phyloP scores from a whole-genome alignment of 1,139 yeast genomes.

The Nakaseomyces glabratus region DNA sequence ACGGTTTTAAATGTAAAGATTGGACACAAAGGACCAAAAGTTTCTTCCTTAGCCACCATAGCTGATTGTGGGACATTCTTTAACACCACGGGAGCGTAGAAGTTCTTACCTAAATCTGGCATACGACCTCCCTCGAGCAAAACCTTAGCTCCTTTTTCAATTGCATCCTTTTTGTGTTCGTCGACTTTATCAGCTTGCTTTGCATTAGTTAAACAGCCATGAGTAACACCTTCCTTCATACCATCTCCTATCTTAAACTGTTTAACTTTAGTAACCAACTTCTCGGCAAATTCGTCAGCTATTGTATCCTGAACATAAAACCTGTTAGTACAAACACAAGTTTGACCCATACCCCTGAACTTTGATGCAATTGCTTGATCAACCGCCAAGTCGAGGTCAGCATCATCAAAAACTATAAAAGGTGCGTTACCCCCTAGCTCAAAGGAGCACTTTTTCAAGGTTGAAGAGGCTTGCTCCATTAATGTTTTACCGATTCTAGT shows the following conservation, averaged over 20 bases:
- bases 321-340: conserved; percentile 77
- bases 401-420: conserved; percentile 77
- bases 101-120: conserved; percentile 61
- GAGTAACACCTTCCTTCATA: conserved; percentile 53
- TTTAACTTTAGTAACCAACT: conserved; percentile 45
- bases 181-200: conserved; percentile 61
- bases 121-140: conserved; percentile 57
- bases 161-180: conserved; percentile 66
- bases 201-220: conserved; percentile 73
- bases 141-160: conserved; percentile 59
- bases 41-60: conserved; percentile 62
- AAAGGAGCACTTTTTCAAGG: conserved; percentile 74
- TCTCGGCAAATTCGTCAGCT: conserved; percentile 49
- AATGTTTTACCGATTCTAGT: conserved; percentile 73
- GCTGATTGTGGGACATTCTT: conserved; percentile 56
- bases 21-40: conserved; percentile 88
- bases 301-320: conserved; percentile 55
- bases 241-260: conserved; percentile 67
- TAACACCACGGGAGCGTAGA: conserved; percentile 69
- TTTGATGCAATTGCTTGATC: conserved; percentile 60
- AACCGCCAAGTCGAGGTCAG: conserved; percentile 68
- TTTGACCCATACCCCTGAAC: conserved; percentile 71
- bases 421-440: conserved; percentile 96
- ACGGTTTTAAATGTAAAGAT: conserved; percentile 54
- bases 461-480: conserved; percentile 66